Evolutionary conservation across 1,139 yeast species (phyloP).

Genomic region (Taphrina betulina): DNA sequence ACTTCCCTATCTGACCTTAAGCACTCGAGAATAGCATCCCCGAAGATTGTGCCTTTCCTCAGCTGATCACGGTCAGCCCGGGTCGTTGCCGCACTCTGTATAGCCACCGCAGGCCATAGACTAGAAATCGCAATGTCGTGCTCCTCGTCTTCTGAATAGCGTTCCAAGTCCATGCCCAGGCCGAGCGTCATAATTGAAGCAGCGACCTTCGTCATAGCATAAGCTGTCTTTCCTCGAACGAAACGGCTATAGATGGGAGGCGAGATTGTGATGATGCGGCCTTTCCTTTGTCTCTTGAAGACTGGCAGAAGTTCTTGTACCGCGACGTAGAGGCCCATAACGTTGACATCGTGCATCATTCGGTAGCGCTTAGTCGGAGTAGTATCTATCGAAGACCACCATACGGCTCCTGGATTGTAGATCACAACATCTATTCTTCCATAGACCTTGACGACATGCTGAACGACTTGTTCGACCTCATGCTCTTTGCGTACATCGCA

Average conservation of each 20-base stretch:
- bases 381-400: conserved; percentile 19
- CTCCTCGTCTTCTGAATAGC: not conserved
- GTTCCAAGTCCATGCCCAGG: conserved; percentile 1
- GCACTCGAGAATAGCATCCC: conserved; percentile 8
- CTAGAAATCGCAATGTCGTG: conserved; percentile 8
- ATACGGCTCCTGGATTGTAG: conserved; percentile 23
- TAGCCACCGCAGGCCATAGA: conserved; percentile 20
- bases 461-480: not conserved
- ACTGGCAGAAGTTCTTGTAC: conserved; percentile 8
- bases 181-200: conserved; percentile 2
- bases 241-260: conserved; percentile 25
- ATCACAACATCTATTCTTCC: conserved; percentile 8
- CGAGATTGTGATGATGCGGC: conserved; percentile 8
- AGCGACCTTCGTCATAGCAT: conserved; percentile 17
- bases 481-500: conserved; percentile 14
- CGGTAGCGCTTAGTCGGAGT: conserved; percentile 18
- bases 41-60: conserved; percentile 6
- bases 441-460: not conserved
- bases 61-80: conserved; percentile 1
- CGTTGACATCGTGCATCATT: conserved; percentile 15
- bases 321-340: conserved; percentile 11
- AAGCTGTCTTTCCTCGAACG: conserved; percentile 20
- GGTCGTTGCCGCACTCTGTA: conserved; percentile 18
- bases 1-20: not conserved
- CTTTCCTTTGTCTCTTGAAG: not conserved